Conservation (phyloP, 441 rosid species). For the Brassica balearica region DNA sequence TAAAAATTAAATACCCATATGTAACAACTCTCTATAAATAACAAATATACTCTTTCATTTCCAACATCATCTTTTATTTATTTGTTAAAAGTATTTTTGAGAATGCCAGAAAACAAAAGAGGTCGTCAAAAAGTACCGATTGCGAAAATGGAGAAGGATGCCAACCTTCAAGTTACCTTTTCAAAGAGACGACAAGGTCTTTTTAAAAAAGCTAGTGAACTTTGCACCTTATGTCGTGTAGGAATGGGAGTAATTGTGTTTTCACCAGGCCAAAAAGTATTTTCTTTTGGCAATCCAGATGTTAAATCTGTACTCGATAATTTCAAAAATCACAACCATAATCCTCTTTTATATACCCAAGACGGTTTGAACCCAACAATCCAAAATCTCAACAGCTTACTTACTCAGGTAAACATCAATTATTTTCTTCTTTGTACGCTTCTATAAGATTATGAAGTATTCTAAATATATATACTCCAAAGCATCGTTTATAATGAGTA, state of each 20-base stretch:
- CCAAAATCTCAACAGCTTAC: background rate
- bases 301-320: background rate
- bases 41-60: background rate
- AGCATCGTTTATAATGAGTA: background rate
- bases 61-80: background rate
- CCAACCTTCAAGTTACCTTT: background rate
- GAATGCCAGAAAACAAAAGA: background rate
- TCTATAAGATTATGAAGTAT: background rate
- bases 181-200: background rate
- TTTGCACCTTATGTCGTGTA: constrained; percentile 10
- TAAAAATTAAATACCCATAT: background rate
- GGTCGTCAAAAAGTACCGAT: background rate
- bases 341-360: background rate
- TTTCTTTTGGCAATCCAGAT: constrained; percentile 21
- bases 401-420: background rate
- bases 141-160: background rate
- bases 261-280: background rate
- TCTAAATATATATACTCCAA: background rate
- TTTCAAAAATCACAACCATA: background rate
- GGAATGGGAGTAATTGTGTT: constrained; percentile 18
- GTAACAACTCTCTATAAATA: constrained; percentile 17
- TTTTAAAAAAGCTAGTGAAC: constrained; percentile 23
- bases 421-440: background rate
- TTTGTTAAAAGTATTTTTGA: background rate
- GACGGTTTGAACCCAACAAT: background rate